phyloP scores from a whole-genome alignment of 2,329 filamentous ascomycete genomes.

The Cordyceps cicadae region DNA sequence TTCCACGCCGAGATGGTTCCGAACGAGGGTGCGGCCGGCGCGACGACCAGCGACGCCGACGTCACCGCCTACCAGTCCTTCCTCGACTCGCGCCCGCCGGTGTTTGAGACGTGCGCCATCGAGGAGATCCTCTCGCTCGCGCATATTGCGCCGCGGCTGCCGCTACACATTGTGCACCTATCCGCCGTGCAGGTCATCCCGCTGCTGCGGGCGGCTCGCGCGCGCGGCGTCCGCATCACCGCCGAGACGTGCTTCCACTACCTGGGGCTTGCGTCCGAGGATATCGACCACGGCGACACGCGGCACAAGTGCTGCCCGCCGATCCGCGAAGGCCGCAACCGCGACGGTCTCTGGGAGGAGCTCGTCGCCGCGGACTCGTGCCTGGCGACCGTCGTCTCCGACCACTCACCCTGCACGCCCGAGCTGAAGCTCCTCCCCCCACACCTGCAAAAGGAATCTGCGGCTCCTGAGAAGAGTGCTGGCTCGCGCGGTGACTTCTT shows the following conservation, averaged over 20 bases:
- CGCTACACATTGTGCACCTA: constrained; percentile 88
- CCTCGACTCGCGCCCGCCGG: constrained; percentile 77
- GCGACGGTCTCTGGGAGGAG: constrained; percentile 81
- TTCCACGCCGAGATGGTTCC: constrained; percentile 99
- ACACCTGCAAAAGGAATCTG: constrained; percentile 38
- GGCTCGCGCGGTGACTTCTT: constrained; percentile 72
- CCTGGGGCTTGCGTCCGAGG: constrained; percentile 73
- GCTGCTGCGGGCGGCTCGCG: constrained; percentile 64
- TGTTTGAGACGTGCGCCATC: constrained; percentile 87
- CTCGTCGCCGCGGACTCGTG: constrained; percentile 63
- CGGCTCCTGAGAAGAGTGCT: constrained; percentile 21
- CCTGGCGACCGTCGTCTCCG: constrained; percentile 85
- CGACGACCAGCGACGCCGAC: constrained; percentile 65
- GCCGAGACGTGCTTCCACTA: constrained; percentile 97
- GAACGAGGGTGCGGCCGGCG: constrained; percentile 71
- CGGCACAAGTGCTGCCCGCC: constrained; percentile 93
- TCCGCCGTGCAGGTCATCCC: constrained; percentile 85
- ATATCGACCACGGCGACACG: constrained; percentile 76
- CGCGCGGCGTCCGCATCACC: constrained; percentile 71
- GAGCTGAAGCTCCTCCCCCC: constrained; percentile 81
- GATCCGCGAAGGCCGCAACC: constrained; percentile 73
- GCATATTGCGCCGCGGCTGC: constrained; percentile 68
- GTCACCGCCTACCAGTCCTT: constrained; percentile 81
- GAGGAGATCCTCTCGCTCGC: constrained; percentile 78
- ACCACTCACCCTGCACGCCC: constrained; percentile 94